Evolutionary conservation across 2,329 filamentous ascomycete species (phyloP).

Genomic region (Shiraia sp.): DNA sequence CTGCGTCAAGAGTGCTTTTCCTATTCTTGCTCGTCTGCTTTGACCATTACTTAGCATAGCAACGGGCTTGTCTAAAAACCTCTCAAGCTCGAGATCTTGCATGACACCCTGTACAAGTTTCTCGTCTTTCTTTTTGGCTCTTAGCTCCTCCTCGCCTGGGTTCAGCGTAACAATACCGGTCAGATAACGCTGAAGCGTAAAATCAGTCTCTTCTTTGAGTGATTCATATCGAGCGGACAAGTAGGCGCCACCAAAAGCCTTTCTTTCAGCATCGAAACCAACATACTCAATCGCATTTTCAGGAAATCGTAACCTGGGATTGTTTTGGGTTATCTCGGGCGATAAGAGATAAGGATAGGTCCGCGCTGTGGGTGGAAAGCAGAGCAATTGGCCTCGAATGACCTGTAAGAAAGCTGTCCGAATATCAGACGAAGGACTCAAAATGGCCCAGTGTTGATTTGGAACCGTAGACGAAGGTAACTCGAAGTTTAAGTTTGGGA

Average conservation of each 20-base stretch:
- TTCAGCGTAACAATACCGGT: constrained; percentile 84
- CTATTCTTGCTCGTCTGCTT: constrained; percentile 83
- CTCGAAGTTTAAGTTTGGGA: constrained; percentile 70
- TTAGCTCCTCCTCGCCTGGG: constrained; percentile 57
- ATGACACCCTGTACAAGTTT: constrained; percentile 64
- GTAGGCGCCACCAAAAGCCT: constrained; percentile 67
- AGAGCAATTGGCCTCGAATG: constrained; percentile 74
- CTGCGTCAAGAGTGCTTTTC: constrained; percentile 75
- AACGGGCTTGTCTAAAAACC: constrained; percentile 78
- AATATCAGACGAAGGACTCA: constrained; percentile 77
- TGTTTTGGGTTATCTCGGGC: constrained; percentile 58
- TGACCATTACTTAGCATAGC: constrained; percentile 93
- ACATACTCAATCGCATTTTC: constrained; percentile 81
- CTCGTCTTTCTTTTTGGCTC: constrained; percentile 54
- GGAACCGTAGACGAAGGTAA: constrained; percentile 61
- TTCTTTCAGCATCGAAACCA: constrained; percentile 79
- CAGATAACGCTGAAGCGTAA: constrained; percentile 79
- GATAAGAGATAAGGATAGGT: constrained; percentile 78
- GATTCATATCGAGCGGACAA: constrained; percentile 91
- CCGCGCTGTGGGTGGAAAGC: constrained; percentile 73
- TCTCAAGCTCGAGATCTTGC: constrained; percentile 67
- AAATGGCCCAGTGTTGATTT: constrained; percentile 75
- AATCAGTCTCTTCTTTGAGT: constrained; percentile 82
- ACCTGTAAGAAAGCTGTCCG: constrained; percentile 84
- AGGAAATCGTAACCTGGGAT: constrained; percentile 60